Conservation (phyloP, 2,329 filamentous ascomycete genomes). For the Aureobasidium sp. region DNA sequence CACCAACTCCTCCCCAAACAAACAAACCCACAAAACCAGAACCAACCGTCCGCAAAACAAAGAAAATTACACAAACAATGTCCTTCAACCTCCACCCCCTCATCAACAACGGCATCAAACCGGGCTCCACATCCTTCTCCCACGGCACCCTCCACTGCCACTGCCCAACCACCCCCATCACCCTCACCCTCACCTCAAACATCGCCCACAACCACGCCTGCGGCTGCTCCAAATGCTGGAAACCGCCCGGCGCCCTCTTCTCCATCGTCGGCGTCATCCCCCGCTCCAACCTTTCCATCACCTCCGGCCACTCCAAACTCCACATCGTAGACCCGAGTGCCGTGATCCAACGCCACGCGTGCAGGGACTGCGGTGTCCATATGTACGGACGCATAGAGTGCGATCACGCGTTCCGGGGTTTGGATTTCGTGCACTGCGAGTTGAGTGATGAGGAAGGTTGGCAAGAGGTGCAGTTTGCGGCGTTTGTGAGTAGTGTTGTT, state of each 20-base stretch:
- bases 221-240: constrained; percentile 66
- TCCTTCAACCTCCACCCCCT: constrained; percentile 49
- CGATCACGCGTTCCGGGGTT: constrained; percentile 57
- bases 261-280: constrained; percentile 55
- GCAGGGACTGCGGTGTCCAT: constrained; percentile 52
- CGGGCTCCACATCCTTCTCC: constrained; percentile 45
- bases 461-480: constrained; percentile 64
- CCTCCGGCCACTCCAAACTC: constrained; percentile 51
- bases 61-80: constrained; percentile 4
- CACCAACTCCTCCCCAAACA: background rate
- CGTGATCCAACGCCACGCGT: constrained; percentile 52
- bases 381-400: constrained; percentile 56
- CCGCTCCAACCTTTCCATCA: constrained; percentile 45
- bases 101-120: constrained; percentile 52
- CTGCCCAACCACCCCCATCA: constrained; percentile 47
- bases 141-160: constrained; percentile 56
- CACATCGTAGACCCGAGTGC: constrained; percentile 46
- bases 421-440: constrained; percentile 62
- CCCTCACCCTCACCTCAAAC: constrained; percentile 49
- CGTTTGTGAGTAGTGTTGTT: constrained; percentile 58
- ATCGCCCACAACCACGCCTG: constrained; percentile 62
- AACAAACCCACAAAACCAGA: background rate
- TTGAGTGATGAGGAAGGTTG: constrained; percentile 52
- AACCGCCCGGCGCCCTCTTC: constrained; percentile 55
- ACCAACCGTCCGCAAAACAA: background rate